Base-by-base conservation (phyloP, 2,329 filamentous ascomycete genomes). In the Tolypocladium guangdongense region DNA sequence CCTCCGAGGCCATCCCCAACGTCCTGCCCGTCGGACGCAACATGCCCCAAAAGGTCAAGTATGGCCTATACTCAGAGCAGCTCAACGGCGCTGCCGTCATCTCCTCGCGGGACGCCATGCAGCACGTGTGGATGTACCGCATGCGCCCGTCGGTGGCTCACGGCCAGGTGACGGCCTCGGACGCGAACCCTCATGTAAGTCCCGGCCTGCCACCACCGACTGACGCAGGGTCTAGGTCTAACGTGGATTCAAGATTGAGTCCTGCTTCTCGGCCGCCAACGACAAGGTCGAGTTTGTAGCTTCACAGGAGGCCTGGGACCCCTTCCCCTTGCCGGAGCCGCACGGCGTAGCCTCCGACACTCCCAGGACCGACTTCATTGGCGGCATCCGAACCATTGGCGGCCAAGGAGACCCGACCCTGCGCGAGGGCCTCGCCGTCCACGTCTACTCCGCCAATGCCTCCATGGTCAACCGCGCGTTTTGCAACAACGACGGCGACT, bases 401-500 rank as follows among this genome's bases (percentile, higher is more conserved):
- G 75, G 75, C 5, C 71, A 71, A 24, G 75, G 75, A 3, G 73
- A 77, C 36, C 73, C 76, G 11, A 72, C 73, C 7, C 63, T 75
- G 16, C 65, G 69, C 33, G 71, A 75, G 54, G 75, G 75, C 12
- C 58, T 78, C n/a, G 74, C 74, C 8, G 64, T 74, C 1, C 74
- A 76, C 56, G 64, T 76, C 36, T 78, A 75, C 58, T 64, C 70
- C 51, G 68, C 70, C 55, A 75, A 75, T 54, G 62, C 62, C 2
- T 68, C 61, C 57, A 78, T 79, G 76, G 63, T 41, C 18, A 68
- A 68, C 7, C 63, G 68, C 22, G 75, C 76, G 0, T 77, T 76
- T 54, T 72, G 52, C 56, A 60, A 58, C 52, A 57, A 59, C 36
- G 84, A 88, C 55, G 84, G 84, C 18, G 84, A 87, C 63, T 78